These are phyloP conservation scores for Macadamia integrifolia DNA, from an alignment of 164 flowering plant species.

Conservation along the genomic window DNA sequence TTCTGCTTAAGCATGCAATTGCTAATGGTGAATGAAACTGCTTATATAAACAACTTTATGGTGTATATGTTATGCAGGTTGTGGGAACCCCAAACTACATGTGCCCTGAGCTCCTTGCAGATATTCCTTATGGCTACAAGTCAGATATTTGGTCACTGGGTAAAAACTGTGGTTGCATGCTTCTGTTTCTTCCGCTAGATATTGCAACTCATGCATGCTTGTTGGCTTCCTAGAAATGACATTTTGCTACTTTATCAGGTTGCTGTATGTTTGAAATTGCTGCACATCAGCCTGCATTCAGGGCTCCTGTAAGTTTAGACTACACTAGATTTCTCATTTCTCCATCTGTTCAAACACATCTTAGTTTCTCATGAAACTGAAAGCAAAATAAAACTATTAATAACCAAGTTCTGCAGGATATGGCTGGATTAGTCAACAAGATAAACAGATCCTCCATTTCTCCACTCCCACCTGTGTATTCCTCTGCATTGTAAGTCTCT, in stretches of 20 bases:
- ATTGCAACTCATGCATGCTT: neutral
- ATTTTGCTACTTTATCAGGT: slow-evolving; percentile 36
- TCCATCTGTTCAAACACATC: neutral
- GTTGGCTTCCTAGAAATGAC: slow-evolving; percentile 2
- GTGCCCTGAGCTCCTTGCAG: slow-evolving; percentile 93
- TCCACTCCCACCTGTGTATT: slow-evolving; percentile 73
- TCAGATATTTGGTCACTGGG: slow-evolving; percentile 97
- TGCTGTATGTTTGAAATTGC: slow-evolving; percentile 93
- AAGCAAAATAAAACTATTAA: slow-evolving; percentile 1
- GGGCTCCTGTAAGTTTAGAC: slow-evolving; percentile 62
- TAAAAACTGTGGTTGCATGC: slow-evolving; percentile 21
- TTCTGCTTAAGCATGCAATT: neutral
- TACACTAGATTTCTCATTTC: slow-evolving; percentile 3
- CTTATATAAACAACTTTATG: neutral
- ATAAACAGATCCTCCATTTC: slow-evolving; percentile 67
- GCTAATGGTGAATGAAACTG: too few species aligned
- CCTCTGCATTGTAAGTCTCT: slow-evolving; percentile 63
- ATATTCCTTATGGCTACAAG: slow-evolving; percentile 89
- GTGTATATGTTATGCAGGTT: slow-evolving; percentile 30
- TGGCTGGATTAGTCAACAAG: slow-evolving; percentile 71
- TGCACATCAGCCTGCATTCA: slow-evolving; percentile 80
- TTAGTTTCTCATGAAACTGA: slow-evolving; percentile 1
- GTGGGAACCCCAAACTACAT: slow-evolving; percentile 86
- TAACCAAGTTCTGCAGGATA: slow-evolving; percentile 44
- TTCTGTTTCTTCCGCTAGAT: neutral